These are phyloP conservation scores for Yamadazyma blattariae DNA, from an alignment of 1,139 yeast genomes.

Conservation along the genomic window DNA sequence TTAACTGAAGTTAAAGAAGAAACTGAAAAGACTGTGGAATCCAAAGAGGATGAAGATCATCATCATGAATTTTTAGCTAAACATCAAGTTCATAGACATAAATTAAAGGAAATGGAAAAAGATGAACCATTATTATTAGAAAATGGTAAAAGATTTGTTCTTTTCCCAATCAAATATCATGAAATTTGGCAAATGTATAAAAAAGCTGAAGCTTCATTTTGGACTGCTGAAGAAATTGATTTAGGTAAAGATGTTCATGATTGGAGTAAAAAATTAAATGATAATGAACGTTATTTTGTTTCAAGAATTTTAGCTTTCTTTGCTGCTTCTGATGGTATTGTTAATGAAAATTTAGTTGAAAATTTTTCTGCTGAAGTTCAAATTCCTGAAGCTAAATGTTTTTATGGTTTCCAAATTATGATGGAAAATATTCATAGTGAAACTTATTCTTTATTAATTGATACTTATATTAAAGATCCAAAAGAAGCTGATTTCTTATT, in stretches of 20 bases:
- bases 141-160: slow-evolving; percentile 86
- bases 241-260: slow-evolving; percentile 86
- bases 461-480: slow-evolving; percentile 93
- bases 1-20: slow-evolving; percentile 12
- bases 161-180: slow-evolving; percentile 96
- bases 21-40: slow-evolving; percentile 2
- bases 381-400: slow-evolving; percentile 96
- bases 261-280: slow-evolving; percentile 83
- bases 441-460: slow-evolving; percentile 91
- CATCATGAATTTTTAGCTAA: slow-evolving; percentile 56
- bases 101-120: slow-evolving; percentile 71
- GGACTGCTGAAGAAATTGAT: slow-evolving; percentile 99
- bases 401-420: slow-evolving; percentile 99
- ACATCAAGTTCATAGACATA: slow-evolving; percentile 68
- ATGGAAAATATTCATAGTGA: slow-evolving; percentile 99
- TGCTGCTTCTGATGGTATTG: slow-evolving; percentile 98
- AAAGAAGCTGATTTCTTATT: slow-evolving; percentile 84
- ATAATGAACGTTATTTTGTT: slow-evolving; percentile 86
- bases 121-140: slow-evolving; percentile 88
- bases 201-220: slow-evolving; percentile 98
- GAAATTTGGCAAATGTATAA: slow-evolving; percentile 99
- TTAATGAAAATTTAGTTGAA: slow-evolving; percentile 94
- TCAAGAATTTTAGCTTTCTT: slow-evolving; percentile 95
- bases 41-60: slow-evolving; percentile 16
- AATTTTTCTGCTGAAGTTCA: slow-evolving; percentile 97